Conservation (phyloP, 257 asterid species). For the Capsicum chinense region DNA sequence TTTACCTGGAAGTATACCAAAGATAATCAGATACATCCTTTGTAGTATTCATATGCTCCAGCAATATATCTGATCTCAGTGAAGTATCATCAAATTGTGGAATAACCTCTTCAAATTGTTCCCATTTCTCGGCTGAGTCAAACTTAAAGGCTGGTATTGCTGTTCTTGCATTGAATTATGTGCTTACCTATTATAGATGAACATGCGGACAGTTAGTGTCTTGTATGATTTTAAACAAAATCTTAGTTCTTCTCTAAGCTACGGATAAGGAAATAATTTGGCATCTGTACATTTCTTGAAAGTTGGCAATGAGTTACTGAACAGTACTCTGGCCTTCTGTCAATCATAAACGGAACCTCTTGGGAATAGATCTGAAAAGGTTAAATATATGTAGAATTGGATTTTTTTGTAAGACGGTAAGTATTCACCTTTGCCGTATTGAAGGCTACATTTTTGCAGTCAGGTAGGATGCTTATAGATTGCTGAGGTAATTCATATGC, state of each 20-base stretch:
- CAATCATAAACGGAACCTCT: neutral
- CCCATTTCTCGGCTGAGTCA: constrained; percentile 57
- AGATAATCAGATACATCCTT: constrained; percentile 81
- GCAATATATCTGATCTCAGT: constrained; percentile 51
- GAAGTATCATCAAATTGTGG: constrained; percentile 51
- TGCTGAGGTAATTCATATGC: constrained; percentile 57
- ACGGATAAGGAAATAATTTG: neutral
- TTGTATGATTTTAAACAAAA: neutral
- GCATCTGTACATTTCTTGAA: neutral
- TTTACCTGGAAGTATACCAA: constrained; percentile 82
- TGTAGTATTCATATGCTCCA: constrained; percentile 81
- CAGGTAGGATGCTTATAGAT: constrained; percentile 90
- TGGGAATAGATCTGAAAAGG: neutral
- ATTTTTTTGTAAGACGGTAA: no score
- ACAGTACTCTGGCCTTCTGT: neutral
- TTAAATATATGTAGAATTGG: neutral
- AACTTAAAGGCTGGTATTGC: constrained; percentile 47
- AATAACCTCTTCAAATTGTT: constrained; percentile 56
- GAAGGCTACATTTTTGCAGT: constrained; percentile 69
- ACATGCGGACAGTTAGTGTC: neutral
- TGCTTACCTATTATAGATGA: constrained; percentile 51
- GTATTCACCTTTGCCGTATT: constrained; percentile 79
- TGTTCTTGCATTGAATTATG: constrained; percentile 55
- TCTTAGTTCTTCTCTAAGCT: constrained; percentile 11
- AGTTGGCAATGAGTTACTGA: neutral